A percentile compares a stretch with the other conserved stretches of the same genome.
Conservation (phyloP, 495 filamentous ascomycete genomes). For the Massariosphaeria phaeospora region DNA sequence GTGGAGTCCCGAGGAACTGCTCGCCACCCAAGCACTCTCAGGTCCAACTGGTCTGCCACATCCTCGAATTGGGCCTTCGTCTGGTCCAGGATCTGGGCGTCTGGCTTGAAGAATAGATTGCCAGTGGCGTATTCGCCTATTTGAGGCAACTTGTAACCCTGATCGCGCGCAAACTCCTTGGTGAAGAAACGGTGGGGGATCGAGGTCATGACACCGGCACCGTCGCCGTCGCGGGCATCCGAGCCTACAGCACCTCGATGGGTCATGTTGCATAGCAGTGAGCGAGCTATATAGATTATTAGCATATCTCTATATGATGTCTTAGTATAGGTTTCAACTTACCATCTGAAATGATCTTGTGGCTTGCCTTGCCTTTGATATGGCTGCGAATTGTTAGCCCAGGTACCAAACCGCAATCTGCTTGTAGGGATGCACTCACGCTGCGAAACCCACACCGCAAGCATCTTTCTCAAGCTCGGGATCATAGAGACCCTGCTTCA, state of each 20-base stretch:
- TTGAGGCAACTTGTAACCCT: conserved; percentile 77
- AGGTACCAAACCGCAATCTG: neutral
- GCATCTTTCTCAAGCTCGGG: conserved; percentile 97
- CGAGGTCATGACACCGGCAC: conserved; percentile 98
- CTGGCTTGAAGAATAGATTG: conserved; percentile 98
- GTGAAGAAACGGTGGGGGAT: conserved; percentile 98
- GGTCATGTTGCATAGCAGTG: conserved; percentile 99
- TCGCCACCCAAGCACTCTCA: conserved; percentile 95
- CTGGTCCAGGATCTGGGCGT: conserved; percentile 77
- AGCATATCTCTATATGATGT: neutral
- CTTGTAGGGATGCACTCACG: conserved; percentile 56
- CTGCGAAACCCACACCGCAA: conserved; percentile 98
- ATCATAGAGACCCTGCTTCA: conserved; percentile 98
- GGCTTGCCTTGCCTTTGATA: conserved; percentile 94
- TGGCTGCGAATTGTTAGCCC: conserved; percentile 53
- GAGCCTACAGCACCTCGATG: conserved; percentile 97
- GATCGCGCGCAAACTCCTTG: conserved; percentile 93
- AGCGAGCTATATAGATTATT: conserved; percentile 57
- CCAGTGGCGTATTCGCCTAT: conserved; percentile 94
- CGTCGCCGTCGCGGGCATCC: conserved; percentile 94
- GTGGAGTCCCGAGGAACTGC: conserved; percentile 89
- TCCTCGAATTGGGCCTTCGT: conserved; percentile 88
- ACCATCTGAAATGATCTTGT: conserved; percentile 99
- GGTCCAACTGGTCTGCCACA: conserved; percentile 76
- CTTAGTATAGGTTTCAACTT: conserved; percentile 34